Evolutionary conservation across 352 stramenopile genomes (phyloP).

Genomic region (Globisporangium spiculum): DNA sequence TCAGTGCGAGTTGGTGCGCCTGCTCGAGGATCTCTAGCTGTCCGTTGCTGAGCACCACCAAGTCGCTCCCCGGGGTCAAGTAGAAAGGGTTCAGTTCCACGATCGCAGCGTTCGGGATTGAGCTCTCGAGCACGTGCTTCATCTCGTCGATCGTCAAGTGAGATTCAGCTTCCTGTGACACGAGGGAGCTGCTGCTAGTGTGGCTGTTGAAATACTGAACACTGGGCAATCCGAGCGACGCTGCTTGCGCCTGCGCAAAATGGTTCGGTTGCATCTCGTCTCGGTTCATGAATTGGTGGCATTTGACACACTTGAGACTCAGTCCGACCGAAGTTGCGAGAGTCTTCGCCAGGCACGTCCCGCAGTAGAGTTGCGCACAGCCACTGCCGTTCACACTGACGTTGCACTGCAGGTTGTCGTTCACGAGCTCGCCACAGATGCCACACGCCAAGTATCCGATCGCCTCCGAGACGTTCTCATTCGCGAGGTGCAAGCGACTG

Average conservation of each 20-base stretch:
- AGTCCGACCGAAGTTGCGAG: conserved; percentile 19
- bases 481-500: conserved; percentile 32
- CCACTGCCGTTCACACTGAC: conserved; percentile 18
- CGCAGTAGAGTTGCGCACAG: conserved; percentile 75
- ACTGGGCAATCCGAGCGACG: conserved; percentile 42
- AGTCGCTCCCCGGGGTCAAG: conserved; percentile 46
- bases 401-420: conserved; percentile 72
- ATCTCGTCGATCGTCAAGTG: conserved; percentile 43
- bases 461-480: conserved; percentile 44
- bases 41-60: conserved; percentile 58
- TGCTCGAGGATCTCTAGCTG: conserved; percentile 76
- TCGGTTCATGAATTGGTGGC: conserved; percentile 36
- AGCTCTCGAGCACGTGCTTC: conserved; percentile 36
- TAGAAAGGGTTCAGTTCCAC: conserved; percentile 46
- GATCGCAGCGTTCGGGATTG: conserved; percentile 32
- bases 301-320: conserved; percentile 53
- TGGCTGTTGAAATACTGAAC: conserved; percentile 3
- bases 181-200: conserved; percentile 4
- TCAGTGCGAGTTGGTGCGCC: conserved; percentile 52
- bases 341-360: conserved; percentile 43
- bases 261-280: conserved; percentile 54
- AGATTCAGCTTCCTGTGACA: background rate
- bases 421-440: conserved; percentile 69
- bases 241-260: conserved; percentile 62
- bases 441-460: conserved; percentile 60